These are phyloP conservation scores for Phytophthora ohioensis DNA, from an alignment of 352 stramenopile genomes.

Conservation along the genomic window DNA sequence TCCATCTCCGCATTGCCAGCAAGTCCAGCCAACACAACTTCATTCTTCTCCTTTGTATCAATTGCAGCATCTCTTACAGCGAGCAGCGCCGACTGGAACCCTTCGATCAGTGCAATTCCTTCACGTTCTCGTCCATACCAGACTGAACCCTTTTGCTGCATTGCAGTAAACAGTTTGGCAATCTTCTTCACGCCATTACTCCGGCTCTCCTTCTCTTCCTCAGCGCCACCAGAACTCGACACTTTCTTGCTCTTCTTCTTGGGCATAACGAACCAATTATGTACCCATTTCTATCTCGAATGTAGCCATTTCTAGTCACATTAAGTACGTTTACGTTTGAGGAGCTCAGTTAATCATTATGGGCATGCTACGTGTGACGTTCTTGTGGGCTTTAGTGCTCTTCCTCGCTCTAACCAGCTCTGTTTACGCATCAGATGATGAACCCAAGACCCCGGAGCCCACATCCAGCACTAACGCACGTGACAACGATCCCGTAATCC, in stretches of 20 bases:
- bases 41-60: conserved; percentile 11
- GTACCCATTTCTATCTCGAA: not conserved
- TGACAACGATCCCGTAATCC: conserved; percentile 73
- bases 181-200: conserved; percentile 2
- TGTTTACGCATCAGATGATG: conserved; percentile 4
- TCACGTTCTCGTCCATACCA: conserved; percentile 77
- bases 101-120: conserved; percentile 71
- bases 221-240: conserved; percentile 3
- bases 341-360: conserved; percentile 19
- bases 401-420: conserved; percentile 15
- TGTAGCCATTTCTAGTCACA: not conserved
- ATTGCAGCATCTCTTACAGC: conserved; percentile 40
- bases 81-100: conserved; percentile 72
- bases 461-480: conserved; percentile 41
- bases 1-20: conserved; percentile 59
- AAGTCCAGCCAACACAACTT: conserved; percentile 33
- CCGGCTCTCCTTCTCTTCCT: conserved; percentile 3
- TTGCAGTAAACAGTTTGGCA: conserved; percentile 42
- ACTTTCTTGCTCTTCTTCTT: conserved; percentile 55
- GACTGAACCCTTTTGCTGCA: conserved; percentile 52
- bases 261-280: conserved; percentile 30
- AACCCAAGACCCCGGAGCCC: conserved; percentile 21
- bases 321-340: conserved; percentile 37
- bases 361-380: conserved; percentile 23
- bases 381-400: conserved; percentile 45